Evolutionary conservation across 2,329 filamentous ascomycete species (phyloP), one percentile per base, ranked within the genome.

Genomic region (Pseudogymnoascus sp.): DNA sequence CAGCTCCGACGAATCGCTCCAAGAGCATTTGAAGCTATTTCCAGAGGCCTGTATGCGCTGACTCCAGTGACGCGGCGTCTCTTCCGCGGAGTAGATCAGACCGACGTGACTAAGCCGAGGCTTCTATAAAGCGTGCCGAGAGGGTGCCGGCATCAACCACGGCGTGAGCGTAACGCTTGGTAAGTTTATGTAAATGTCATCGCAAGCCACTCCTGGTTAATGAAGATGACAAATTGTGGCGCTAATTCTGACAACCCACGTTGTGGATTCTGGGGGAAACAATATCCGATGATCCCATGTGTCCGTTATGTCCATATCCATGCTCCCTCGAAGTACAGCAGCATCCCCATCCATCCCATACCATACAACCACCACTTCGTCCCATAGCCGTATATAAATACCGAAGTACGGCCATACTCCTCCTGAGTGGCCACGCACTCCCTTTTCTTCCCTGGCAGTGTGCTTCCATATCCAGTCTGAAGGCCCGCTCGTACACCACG

Each of bases 161-260:
- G 50, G 29, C 50, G 50, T 56, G 50, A 21, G 1, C 50, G 29
- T 35, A 56, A 56, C 50, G 50, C 29, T 56, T 56, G 7, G 50
- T 56, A 33, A 56, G 50, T 56, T 56, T 56, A 56, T 56, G 50
- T 56, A 56, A 56, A 56, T 56, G 29, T 21, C 50, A 17, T 35
- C 6, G 21, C 29, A 56, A 56, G 50, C 50, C 29, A 56, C 29
- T 56, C 29, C 15, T 56, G 50, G 50, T 56, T 56, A 56, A 56
- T 56, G 50, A 56, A 33, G 50, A 19, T 56, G 50, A 56, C 50
- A 56, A 56, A 56, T 56, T 56, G 50, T 56, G 50, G 50, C 50
- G 50, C 50, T 56, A 56, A 56, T 56, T 56, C 29, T 56, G 50
- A 56, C 50, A 56, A 33, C 29, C 50, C 50, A 56, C 50, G 50